These are phyloP conservation scores for Jacaranda mimosifolia DNA, from an alignment of 257 asterid genomes.

Conservation along the genomic window DNA sequence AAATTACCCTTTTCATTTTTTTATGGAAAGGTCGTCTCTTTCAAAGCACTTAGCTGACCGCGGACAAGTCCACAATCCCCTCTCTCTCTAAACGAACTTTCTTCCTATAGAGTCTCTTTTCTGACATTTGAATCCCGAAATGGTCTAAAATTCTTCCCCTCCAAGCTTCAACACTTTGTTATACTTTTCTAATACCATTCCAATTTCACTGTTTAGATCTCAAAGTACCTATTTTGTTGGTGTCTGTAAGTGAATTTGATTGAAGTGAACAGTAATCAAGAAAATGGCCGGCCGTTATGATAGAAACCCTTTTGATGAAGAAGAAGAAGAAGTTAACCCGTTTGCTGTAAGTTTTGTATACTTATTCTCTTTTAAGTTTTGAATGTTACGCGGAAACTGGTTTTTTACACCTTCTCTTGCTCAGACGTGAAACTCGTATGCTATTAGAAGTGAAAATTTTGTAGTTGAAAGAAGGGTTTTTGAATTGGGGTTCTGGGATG, in stretches of 20 bases:
- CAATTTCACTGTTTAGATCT: conserved; percentile 23
- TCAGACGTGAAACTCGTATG: neutral
- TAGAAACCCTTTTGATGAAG: conserved; percentile 65
- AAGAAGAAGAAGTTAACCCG: conserved; percentile 64
- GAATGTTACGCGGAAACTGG: neutral
- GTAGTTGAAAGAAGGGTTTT: conserved; percentile 6
- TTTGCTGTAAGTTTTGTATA: conserved; percentile 53
- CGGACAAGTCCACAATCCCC: conserved; percentile 38
- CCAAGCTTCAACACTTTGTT: conserved; percentile 37
- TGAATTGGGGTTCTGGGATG: conserved; percentile 12
- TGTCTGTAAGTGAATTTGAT: conserved; percentile 23
- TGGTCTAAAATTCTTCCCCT: conserved; percentile 37
- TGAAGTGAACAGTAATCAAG: conserved; percentile 23
- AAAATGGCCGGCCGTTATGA: conserved; percentile 75
- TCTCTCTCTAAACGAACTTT: neutral
- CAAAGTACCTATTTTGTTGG: neutral
- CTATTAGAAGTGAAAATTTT: neutral
- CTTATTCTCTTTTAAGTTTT: neutral
- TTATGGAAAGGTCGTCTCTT: conserved; percentile 32
- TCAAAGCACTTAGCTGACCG: conserved; percentile 38
- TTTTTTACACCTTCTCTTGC: conserved; percentile 27
- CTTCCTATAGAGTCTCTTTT: conserved; percentile 22
- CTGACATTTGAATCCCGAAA: conserved; percentile 34
- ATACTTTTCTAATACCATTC: conserved; percentile 23
- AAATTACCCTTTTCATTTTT: neutral